These are phyloP conservation scores for Solanum peruvianum DNA, from an alignment of 257 asterid genomes.

Conservation along the genomic window DNA sequence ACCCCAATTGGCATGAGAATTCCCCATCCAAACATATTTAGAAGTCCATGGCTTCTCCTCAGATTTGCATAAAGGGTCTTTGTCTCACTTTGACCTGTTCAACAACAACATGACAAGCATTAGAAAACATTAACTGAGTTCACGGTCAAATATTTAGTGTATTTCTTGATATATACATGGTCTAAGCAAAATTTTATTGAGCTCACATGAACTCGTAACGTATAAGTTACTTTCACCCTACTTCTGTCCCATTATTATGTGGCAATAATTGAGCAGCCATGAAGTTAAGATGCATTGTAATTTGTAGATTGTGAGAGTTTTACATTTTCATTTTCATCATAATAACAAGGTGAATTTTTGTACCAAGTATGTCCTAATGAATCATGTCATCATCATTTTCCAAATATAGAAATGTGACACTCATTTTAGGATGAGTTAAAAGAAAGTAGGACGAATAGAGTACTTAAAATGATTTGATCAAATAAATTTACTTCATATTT, in stretches of 20 bases:
- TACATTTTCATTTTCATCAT: background rate
- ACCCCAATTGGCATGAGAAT: constrained; percentile 69
- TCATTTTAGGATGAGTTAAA: background rate
- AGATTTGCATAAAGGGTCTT: constrained; percentile 25
- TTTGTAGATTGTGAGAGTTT: background rate
- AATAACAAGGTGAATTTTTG: background rate
- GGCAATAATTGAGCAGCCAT: background rate
- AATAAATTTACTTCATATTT: background rate
- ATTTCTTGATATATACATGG: background rate
- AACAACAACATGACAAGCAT: background rate
- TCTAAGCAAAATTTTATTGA: background rate
- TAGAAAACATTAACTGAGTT: background rate
- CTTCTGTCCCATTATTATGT: background rate
- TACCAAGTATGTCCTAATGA: background rate
- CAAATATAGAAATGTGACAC: background rate
- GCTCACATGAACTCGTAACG: background rate
- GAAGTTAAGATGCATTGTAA: background rate
- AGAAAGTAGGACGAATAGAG: background rate
- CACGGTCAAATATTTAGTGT: background rate
- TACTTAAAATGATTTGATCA: background rate
- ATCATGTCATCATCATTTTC: background rate
- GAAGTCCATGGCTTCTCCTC: constrained; percentile 55
- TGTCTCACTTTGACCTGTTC: constrained; percentile 44
- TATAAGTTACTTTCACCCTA: background rate
- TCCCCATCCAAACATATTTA: constrained; percentile 86